These are phyloP conservation scores for Neonectria coccinea DNA, from an alignment of 2,329 filamentous ascomycete species.

Conservation along the genomic window DNA sequence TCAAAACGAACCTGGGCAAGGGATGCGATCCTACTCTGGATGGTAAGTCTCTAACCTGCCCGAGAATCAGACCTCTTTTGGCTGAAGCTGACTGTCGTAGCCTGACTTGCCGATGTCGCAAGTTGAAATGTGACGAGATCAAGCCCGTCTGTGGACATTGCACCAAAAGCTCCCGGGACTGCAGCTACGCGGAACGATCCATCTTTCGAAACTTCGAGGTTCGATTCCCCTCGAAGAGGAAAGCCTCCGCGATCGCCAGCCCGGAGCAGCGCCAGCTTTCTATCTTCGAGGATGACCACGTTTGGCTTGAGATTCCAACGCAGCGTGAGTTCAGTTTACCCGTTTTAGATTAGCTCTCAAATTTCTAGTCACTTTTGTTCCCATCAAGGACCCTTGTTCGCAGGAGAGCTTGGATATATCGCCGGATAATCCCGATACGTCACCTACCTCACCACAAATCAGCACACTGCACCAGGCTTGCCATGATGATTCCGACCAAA, in stretches of 20 bases:
- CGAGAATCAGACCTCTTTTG: neutral
- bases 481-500: neutral
- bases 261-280: neutral
- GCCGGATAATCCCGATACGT: neutral
- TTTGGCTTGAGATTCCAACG: conserved; percentile 35
- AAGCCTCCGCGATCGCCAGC: neutral
- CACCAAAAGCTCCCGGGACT: conserved; percentile 30
- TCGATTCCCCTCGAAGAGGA: neutral
- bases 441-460: neutral
- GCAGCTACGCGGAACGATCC: conserved; percentile 33
- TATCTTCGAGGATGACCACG: conserved; percentile 27
- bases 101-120: conserved; percentile 40
- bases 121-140: conserved; percentile 44
- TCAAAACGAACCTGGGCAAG: neutral
- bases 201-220: conserved; percentile 36
- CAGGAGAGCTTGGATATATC: neutral
- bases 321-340: conserved; percentile 21
- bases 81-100: conserved; percentile 16
- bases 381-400: conserved; percentile 25
- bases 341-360: neutral
- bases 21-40: conserved; percentile 42
- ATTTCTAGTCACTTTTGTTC: conserved; percentile 30
- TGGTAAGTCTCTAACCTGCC: conserved; percentile 23
- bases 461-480: neutral
- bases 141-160: conserved; percentile 41